Conservation (phyloP, 768 basidiomycete species). For the Termitomyces sp. region DNA sequence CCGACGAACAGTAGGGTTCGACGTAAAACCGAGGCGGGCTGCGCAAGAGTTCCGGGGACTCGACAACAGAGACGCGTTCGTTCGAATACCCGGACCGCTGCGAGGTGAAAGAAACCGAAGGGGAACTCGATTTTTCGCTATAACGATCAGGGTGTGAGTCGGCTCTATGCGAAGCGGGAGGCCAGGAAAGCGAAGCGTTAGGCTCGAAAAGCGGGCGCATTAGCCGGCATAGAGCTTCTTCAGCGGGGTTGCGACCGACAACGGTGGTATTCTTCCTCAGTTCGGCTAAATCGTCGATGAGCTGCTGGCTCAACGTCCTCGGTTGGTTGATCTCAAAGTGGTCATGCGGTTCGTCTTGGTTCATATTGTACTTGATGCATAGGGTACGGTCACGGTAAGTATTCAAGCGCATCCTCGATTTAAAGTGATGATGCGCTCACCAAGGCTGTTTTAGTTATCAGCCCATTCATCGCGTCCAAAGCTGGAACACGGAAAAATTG, state of each 20-base stretch:
- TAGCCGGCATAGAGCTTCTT: background rate
- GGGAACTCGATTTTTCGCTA: background rate
- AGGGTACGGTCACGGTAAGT: background rate
- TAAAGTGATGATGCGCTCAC: background rate
- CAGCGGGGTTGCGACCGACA: background rate
- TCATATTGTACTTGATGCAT: background rate
- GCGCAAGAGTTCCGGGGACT: background rate
- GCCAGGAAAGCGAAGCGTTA: background rate
- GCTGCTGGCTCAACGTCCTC: background rate
- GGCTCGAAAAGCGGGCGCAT: background rate
- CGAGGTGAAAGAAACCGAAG: background rate
- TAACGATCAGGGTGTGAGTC: background rate
- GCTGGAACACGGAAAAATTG: background rate
- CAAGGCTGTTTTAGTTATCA: background rate
- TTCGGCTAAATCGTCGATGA: constrained; percentile 3
- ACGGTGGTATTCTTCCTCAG: constrained; percentile 1
- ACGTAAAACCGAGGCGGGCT: background rate
- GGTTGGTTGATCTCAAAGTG: background rate
- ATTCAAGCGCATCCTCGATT: background rate
- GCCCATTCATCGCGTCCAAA: background rate
- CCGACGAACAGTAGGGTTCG: background rate
- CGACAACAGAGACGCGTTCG: background rate
- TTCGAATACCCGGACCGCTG: background rate
- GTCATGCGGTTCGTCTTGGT: background rate
- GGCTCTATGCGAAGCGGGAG: background rate